These are phyloP conservation scores for Xanthoconium stramineum DNA, from an alignment of 768 basidiomycete genomes.

Conservation along the genomic window DNA sequence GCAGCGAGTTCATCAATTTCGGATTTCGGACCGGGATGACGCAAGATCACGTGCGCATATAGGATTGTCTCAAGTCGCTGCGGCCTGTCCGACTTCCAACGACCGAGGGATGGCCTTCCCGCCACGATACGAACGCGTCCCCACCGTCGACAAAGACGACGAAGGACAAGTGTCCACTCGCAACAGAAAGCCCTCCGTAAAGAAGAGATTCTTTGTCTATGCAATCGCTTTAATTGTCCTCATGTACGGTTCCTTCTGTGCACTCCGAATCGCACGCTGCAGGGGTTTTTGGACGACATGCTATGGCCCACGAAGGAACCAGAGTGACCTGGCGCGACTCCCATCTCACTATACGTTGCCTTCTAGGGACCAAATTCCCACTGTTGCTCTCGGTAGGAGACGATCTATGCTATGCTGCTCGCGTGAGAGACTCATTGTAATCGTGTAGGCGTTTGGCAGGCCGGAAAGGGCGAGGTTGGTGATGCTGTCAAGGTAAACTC, in stretches of 20 bases:
- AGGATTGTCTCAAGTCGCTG: neutral
- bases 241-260: slow-evolving; percentile 23
- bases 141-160: slow-evolving; percentile 16
- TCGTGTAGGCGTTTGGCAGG: slow-evolving; percentile 59
- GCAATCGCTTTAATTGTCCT: slow-evolving; percentile 17
- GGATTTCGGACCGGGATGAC: neutral
- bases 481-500: slow-evolving; percentile 56
- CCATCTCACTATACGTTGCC: slow-evolving; percentile 56
- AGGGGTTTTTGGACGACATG: slow-evolving; percentile 21
- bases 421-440: neutral
- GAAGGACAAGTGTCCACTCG: neutral
- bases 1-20: no score
- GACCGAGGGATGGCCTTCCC: slow-evolving; percentile 18
- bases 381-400: slow-evolving; percentile 56
- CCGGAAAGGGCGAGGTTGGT: slow-evolving; percentile 57
- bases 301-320: slow-evolving; percentile 18
- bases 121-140: slow-evolving; percentile 25
- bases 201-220: slow-evolving; percentile 26
- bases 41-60: neutral
- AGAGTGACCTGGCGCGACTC: slow-evolving; percentile 23
- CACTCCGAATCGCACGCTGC: slow-evolving; percentile 16
- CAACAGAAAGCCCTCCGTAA: neutral
- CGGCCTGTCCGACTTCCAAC: neutral
- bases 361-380: slow-evolving; percentile 66
- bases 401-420: neutral